These are phyloP conservation scores for Kandelia obovata DNA, from an alignment of 345 rosid species.

Conservation along the genomic window DNA sequence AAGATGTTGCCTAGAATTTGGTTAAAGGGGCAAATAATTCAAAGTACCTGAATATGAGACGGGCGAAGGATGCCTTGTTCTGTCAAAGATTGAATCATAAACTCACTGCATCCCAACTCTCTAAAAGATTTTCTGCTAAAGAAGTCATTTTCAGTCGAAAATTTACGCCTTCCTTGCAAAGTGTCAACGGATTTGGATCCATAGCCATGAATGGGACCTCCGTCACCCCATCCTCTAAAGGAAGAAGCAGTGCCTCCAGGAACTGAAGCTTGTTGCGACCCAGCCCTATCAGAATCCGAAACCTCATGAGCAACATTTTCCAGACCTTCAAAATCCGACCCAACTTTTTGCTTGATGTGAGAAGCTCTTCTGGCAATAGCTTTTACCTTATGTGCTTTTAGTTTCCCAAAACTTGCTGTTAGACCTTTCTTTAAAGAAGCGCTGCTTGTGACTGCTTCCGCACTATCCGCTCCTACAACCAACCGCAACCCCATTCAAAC, in stretches of 20 bases:
- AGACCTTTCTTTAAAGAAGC: slow-evolving; percentile 15
- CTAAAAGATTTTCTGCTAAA: slow-evolving; percentile 66
- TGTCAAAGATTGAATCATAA: slow-evolving; percentile 62
- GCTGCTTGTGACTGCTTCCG: neutral
- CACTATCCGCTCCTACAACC: neutral
- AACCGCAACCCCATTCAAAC: too few relatives aligned
- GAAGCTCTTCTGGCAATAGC: slow-evolving; percentile 48
- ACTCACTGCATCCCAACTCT: slow-evolving; percentile 69
- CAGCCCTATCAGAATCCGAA: slow-evolving; percentile 14
- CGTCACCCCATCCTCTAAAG: slow-evolving; percentile 55
- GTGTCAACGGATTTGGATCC: slow-evolving; percentile 24
- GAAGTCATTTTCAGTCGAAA: slow-evolving; percentile 44
- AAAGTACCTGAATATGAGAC: slow-evolving; percentile 73
- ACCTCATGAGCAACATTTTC: neutral
- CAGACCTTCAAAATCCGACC: neutral
- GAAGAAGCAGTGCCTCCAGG: slow-evolving; percentile 34
- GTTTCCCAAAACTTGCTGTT: slow-evolving; percentile 42
- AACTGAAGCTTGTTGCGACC: slow-evolving; percentile 24
- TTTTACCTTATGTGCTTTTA: slow-evolving; percentile 60
- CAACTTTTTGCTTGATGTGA: slow-evolving; percentile 30
- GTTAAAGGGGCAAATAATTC: neutral
- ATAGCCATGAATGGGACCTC: slow-evolving; percentile 22
- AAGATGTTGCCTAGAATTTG: slow-evolving; percentile 4
- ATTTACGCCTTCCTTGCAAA: slow-evolving; percentile 24
- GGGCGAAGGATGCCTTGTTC: slow-evolving; percentile 59